Evolutionary conservation across 129 eudicot genomes (phyloP), one percentile per base, ranked within the genome.

Genomic region (Kitagawia praeruptora): DNA sequence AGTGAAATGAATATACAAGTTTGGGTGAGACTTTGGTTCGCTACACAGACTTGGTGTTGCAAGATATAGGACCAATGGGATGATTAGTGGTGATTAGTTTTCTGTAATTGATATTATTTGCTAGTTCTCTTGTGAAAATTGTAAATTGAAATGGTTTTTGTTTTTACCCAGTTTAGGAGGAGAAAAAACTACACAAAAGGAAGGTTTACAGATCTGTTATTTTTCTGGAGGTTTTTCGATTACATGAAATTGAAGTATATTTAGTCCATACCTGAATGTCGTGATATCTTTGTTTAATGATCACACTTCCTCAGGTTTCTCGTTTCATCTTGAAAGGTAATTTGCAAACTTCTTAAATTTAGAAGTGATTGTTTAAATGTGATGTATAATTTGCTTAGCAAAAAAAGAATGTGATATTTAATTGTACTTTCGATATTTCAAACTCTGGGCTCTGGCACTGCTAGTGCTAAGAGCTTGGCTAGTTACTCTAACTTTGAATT

Each of bases 131-230:
- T 72, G 58, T 25, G 72, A 28, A 12, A 45, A 42, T 19, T 74
- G 77, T 74, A 74, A 74, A 74, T 46, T 74, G 41, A 19, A 74
- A 27, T 74, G 77, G 77, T 74, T 74, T 48, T 48, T 74, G 58
- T 23, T 45, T 74, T 45, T 41, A 46, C 9, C 19, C 2, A 66
- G 40, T 66, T 66, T 13, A 66, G 39, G 70, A 27, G 70, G 40
- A 61, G 70, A 61, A 61, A 25, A 66, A 66, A 66, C 39, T 64
- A 64, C 21, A 64, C 18, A 66, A 66, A 27, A 31, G 39, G 40
- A 19, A 64, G 40, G 11, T 9, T 9, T 64, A 64, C 8, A 27
- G 6, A 10, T 64, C 71, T 64, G 37, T 64, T 16, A 13, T 64
- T 11, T 64, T 64, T 64, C 71, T 10, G 8, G 71, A 64, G 39